A percentile compares a stretch with the other conserved stretches of the same genome.
Conservation (phyloP, 306 rosid species). For the Pyrus betulifolia region DNA sequence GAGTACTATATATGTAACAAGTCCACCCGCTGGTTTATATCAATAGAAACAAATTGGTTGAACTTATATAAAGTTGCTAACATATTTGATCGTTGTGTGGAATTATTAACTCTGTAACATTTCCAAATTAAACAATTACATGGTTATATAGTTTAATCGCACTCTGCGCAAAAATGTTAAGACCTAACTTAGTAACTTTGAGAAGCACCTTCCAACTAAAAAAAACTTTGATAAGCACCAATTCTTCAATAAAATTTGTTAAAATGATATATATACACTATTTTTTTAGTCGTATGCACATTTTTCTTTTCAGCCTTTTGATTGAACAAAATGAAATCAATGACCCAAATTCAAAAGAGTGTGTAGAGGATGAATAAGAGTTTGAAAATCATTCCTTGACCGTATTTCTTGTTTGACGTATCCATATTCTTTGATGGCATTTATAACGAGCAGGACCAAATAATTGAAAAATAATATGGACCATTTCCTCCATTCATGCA, state of each 20-base stretch:
- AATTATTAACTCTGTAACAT: no score
- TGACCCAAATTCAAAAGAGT: no score
- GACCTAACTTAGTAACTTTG: not conserved
- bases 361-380: not conserved
- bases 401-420: not conserved
- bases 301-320: not conserved
- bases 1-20: not conserved
- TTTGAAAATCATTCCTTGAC: not conserved
- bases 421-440: not conserved
- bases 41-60: not conserved
- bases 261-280: not conserved
- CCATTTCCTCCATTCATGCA: not conserved
- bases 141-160: not conserved
- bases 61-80: not conserved
- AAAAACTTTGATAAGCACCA: no score
- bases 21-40: not conserved
- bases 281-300: not conserved
- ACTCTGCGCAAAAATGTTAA: not conserved
- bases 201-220: not conserved
- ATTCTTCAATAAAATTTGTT: not conserved
- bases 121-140: no score
- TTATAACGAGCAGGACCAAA: not conserved
- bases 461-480: not conserved
- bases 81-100: not conserved
- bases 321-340: not conserved